A percentile compares a stretch with the other conserved stretches of the same genome.
Evolutionary conservation across 768 basidiomycete species (phyloP).

Genomic region (Kwoniella dendrophila): DNA sequence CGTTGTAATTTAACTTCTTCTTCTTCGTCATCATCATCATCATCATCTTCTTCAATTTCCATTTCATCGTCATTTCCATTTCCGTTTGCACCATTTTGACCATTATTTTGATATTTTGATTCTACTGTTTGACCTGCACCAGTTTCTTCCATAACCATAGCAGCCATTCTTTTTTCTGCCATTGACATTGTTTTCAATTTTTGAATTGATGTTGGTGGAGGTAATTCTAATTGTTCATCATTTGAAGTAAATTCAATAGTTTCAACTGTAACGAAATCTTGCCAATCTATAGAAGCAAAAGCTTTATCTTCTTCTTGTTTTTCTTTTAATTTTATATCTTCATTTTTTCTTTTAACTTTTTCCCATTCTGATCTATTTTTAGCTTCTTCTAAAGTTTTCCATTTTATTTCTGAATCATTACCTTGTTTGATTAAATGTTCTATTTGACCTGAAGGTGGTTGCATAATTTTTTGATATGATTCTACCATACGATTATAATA

Average conservation of each 20-base stretch:
- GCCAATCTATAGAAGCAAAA: slow-evolving; percentile 98
- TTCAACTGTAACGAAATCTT: slow-evolving; percentile 97
- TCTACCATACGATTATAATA: slow-evolving; percentile 98
- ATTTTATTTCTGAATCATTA: slow-evolving; percentile 67
- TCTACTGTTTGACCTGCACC: slow-evolving; percentile 71
- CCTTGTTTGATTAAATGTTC: slow-evolving; percentile 67
- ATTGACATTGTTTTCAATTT: slow-evolving; percentile 96
- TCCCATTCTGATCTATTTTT: slow-evolving; percentile 86
- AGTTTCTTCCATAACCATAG: slow-evolving; percentile 98
- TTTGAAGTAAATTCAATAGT: slow-evolving; percentile 82
- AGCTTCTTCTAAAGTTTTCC: slow-evolving; percentile 76
- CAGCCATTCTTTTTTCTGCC: slow-evolving; percentile 96
- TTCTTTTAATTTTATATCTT: slow-evolving; percentile 83
- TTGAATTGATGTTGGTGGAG: slow-evolving; percentile 92
- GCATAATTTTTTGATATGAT: slow-evolving; percentile 87
- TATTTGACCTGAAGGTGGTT: slow-evolving; percentile 75
- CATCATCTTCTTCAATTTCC: slow-evolving; percentile 77
- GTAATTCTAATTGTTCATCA: slow-evolving; percentile 77
- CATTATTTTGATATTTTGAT: slow-evolving; percentile 60
- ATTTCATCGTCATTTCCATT: slow-evolving; percentile 59
- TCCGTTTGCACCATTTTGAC: too few species aligned
- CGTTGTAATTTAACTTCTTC: slow-evolving; percentile 63
- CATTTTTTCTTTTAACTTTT: slow-evolving; percentile 75
- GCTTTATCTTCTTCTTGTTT: slow-evolving; percentile 91
- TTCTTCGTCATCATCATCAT: slow-evolving; percentile 70